phyloP scores from a whole-genome alignment of 1,284 basidiomycete genomes.

The Xerocomus nothofagi region DNA sequence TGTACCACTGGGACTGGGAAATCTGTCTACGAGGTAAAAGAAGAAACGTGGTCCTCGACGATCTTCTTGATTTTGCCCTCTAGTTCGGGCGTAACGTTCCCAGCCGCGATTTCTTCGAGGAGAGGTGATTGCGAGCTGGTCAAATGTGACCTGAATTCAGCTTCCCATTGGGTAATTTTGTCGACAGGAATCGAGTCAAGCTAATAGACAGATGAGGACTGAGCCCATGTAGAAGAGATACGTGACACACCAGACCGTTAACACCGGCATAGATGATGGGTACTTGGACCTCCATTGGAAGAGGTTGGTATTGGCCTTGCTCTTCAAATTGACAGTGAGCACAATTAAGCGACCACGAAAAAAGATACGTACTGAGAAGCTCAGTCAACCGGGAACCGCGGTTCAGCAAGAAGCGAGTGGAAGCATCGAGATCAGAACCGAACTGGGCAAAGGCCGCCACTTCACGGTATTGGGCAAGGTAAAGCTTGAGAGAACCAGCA shows the following conservation, averaged over 20 bases:
- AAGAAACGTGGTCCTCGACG: conserved; percentile 83
- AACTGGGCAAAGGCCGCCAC: conserved; percentile 99
- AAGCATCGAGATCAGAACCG: conserved; percentile 99
- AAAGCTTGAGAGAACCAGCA: conserved; percentile 98
- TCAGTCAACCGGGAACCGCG: conserved; percentile 99
- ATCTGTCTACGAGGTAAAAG: conserved; percentile 66
- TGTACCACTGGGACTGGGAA: conserved; percentile 12
- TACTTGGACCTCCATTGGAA: conserved; percentile 94
- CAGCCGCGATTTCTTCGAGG: conserved; percentile 80
- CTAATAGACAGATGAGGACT: conserved; percentile 33
- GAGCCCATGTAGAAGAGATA: neutral
- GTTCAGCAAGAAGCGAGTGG: conserved; percentile 94
- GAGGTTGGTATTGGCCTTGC: conserved; percentile 96
- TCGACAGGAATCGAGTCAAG: conserved; percentile 93
- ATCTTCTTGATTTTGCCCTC: conserved; percentile 93
- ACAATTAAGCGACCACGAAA: neutral
- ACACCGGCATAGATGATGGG: conserved; percentile 99
- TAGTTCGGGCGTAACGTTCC: conserved; percentile 84
- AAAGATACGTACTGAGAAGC: conserved; percentile 74
- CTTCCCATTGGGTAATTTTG: conserved; percentile 94
- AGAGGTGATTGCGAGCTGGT: conserved; percentile 67
- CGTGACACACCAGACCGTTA: conserved; percentile 81
- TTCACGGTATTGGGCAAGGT: conserved; percentile 99
- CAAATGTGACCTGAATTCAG: conserved; percentile 84
- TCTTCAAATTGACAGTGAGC: conserved; percentile 45